Base-by-base conservation (phyloP, 169 alveolate genomes). In the Plasmodium gallinaceum region DNA sequence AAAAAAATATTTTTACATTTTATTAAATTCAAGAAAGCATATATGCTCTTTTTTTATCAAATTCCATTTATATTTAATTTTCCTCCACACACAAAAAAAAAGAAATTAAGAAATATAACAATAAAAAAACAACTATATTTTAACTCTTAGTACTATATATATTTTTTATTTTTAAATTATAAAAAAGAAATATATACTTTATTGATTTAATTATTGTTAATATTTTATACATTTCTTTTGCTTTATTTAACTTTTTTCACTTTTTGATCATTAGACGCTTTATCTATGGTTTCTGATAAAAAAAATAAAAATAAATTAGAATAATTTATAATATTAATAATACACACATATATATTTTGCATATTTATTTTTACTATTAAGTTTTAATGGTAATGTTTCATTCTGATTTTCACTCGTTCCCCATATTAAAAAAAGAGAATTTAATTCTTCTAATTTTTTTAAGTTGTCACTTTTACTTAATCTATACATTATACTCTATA, bases 381-480 rank as follows among this genome's bases (percentile, higher is more conserved):
- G 37, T 69, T 80, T 80, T 26, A 80, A 61, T 22, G 80, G 80
- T n/a, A 80, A 80, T 42, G 90, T 18, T 43, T 80, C 90, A 9
- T 80, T 66, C 7, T 65, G 45, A 32, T 66, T 80, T 66, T 80
- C 90, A 60, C 54, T 80, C 10, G 80, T 65, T 18, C 90, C 83
- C 90, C 90, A 80, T 37, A 42, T 43, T 37, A 80, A 69, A 57
- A 80, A 80, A 54, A 80, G 90, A 12, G 83, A 80, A 80, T 80
- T 80, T 16, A 80, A 42, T 66, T 66, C 90, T 61, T 80, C 90
- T 6, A 80, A 8, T 60, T 42, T 80, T 57, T 80, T 80, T 39
- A 80, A 51, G 61, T 80, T 80, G 24, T 68, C 90, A 80, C n/a
- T 80, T 39, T 80, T 80, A 69, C 60, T 68, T 80, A 80, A 66